A percentile compares a stretch with the other conserved stretches of the same genome.
Evolutionary conservation across 2,329 filamentous ascomycete genomes (phyloP).

Genomic region (Claviceps purpurea): DNA sequence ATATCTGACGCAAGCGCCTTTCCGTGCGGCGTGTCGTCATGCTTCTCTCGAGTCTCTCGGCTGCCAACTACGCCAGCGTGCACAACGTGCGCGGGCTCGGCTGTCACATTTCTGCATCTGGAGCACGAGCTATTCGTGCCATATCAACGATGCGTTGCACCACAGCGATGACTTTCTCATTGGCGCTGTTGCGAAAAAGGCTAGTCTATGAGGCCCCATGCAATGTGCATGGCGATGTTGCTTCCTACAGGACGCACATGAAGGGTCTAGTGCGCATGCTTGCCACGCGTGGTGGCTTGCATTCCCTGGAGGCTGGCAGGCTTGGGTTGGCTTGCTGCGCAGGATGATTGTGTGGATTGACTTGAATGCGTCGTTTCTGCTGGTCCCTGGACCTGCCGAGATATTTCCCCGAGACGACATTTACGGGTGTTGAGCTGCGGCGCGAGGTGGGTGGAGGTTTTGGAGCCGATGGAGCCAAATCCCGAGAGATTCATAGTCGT

Average conservation of each 20-base stretch:
- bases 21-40: conserved; percentile 12
- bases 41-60: conserved; percentile 11
- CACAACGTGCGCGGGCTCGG: conserved; percentile 5
- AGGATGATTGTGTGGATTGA: conserved; percentile 23
- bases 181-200: no score
- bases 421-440: no score
- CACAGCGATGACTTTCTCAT: no score
- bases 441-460: no score
- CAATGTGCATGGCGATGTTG: conserved; percentile 29
- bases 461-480: conserved; percentile 16
- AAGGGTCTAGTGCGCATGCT: conserved; percentile 28
- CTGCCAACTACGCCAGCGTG: conserved; percentile 14
- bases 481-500: conserved; percentile 20
- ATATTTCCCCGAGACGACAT: conserved; percentile 17
- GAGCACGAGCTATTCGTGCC: conserved; percentile 34
- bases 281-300: conserved; percentile 29
- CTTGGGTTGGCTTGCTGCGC: conserved; percentile 26
- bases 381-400: conserved; percentile 18
- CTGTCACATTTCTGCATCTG: conserved; percentile 24
- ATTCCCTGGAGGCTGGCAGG: conserved; percentile 23
- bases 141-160: no score
- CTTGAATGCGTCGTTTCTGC: conserved; percentile 16
- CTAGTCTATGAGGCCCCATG: conserved; percentile 15
- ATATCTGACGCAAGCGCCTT: conserved; percentile 11
- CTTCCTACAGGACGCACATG: conserved; percentile 34